phyloP scores from a whole-genome alignment of 805 yeast species.

The Myxozyma udenii region DNA sequence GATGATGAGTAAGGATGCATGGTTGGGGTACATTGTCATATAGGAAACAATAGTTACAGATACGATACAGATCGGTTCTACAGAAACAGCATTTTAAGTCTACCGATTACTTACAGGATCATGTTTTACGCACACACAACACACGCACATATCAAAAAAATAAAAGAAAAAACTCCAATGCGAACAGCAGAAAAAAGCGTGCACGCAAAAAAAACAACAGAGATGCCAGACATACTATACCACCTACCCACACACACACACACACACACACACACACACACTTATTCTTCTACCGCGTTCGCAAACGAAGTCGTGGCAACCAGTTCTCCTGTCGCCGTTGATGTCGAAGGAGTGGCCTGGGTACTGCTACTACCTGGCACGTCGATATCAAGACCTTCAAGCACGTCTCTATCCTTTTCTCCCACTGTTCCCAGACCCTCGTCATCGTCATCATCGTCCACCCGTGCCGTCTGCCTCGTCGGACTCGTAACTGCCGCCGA shows the following conservation, averaged over 20 bases:
- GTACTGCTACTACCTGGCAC: constrained; percentile 32
- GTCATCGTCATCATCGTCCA: constrained; percentile 24
- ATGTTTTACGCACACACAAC: background rate
- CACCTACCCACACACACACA: no score
- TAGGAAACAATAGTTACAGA: no score
- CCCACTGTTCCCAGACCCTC: constrained; percentile 30
- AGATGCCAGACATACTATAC: no score
- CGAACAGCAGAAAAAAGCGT: no score
- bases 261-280: no score
- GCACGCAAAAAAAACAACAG: no score
- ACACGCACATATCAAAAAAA: no score
- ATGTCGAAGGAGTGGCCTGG: background rate
- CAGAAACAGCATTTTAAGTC: background rate
- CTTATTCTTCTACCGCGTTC: background rate
- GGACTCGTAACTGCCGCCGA: constrained; percentile 2
- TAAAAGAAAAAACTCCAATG: no score
- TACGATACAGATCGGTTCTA: no score
- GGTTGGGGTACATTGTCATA: background rate
- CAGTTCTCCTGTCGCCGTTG: background rate
- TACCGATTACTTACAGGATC: background rate
- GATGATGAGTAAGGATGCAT: constrained; percentile 6
- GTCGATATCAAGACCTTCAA: constrained; percentile 51
- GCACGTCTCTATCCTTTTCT: constrained; percentile 51
- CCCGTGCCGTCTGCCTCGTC: constrained; percentile 1
- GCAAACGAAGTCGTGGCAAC: background rate